Percentiles rank a stretch among this genome's conserved stretches.
These are phyloP conservation scores for Galerina sulciceps DNA, from an alignment of 768 basidiomycete species.

Conservation along the genomic window DNA sequence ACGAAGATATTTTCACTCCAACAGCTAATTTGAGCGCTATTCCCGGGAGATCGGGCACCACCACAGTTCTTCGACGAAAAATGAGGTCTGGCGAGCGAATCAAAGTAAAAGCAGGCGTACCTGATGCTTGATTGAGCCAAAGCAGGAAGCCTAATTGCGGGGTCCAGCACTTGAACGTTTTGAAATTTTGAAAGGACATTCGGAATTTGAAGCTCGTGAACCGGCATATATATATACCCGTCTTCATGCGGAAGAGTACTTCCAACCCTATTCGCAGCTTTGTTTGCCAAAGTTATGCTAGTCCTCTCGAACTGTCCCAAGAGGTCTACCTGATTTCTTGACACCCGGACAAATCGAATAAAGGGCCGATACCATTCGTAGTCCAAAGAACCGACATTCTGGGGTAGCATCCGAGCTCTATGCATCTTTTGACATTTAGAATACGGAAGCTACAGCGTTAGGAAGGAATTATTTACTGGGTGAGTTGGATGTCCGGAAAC, in stretches of 20 bases:
- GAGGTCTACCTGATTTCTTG: conserved; percentile 38
- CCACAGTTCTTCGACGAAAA: conserved; percentile 43
- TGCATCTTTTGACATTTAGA: conserved; percentile 49
- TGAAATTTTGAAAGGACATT: conserved; percentile 48
- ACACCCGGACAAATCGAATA: conserved; percentile 51
- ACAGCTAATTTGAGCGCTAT: conserved; percentile 56
- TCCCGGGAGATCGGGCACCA: conserved; percentile 46
- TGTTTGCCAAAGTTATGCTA: conserved; percentile 34
- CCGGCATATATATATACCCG: conserved; percentile 45
- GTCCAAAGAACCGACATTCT: conserved; percentile 26
- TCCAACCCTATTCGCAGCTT: conserved; percentile 35
- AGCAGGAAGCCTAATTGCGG: conserved; percentile 45
- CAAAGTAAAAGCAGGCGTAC: conserved; percentile 35
- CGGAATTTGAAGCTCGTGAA: conserved; percentile 56
- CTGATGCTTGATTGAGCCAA: conserved; percentile 58
- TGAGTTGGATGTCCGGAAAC: conserved; percentile 65
- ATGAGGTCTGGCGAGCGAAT: conserved; percentile 2
- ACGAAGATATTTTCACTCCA: conserved; percentile 61
- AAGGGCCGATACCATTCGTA: conserved; percentile 61
- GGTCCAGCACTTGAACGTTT: conserved; percentile 43
- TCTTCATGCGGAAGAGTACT: conserved; percentile 26
- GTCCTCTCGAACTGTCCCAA: conserved; percentile 47
- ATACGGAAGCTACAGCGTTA: not conserved
- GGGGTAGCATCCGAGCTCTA: conserved; percentile 48
- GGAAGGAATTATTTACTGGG: conserved; percentile 39